Percentiles rank a stretch among this genome's conserved stretches.
These are phyloP conservation scores for Suillus variegatus DNA, from an alignment of 768 basidiomycete species.

Conservation along the genomic window DNA sequence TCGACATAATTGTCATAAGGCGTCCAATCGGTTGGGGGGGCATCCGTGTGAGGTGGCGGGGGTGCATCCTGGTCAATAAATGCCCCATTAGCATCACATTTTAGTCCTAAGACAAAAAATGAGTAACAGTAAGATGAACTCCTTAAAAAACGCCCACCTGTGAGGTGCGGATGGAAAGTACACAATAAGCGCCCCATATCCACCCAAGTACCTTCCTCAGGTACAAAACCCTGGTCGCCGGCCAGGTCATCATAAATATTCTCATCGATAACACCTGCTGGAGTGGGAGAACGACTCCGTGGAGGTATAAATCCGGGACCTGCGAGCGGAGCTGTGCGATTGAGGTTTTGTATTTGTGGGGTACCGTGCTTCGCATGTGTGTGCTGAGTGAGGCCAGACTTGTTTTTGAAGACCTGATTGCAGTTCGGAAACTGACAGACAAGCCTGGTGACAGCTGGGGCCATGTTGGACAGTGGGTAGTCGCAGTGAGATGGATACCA, in stretches of 20 bases:
- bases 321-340: neutral
- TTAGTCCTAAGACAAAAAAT: neutral
- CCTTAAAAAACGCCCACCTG: neutral
- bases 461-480: neutral
- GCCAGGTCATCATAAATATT: neutral
- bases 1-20: constrained; percentile 15
- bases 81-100: neutral
- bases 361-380: neutral
- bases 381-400: constrained; percentile 3
- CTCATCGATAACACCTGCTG: neutral
- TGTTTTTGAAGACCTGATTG: neutral
- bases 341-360: neutral
- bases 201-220: constrained; percentile 4
- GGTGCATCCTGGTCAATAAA: neutral
- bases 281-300: neutral
- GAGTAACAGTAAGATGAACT: neutral
- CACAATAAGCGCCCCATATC: neutral
- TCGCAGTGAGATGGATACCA: neutral
- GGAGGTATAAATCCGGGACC: neutral
- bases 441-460: neutral
- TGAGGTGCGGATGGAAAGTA: neutral
- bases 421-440: neutral
- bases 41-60: neutral
- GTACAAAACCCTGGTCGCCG: neutral
- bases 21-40: constrained; percentile 17